These are phyloP conservation scores for Kewa caespitosa DNA, from an alignment of 179 eudicot genomes.

Conservation along the genomic window DNA sequence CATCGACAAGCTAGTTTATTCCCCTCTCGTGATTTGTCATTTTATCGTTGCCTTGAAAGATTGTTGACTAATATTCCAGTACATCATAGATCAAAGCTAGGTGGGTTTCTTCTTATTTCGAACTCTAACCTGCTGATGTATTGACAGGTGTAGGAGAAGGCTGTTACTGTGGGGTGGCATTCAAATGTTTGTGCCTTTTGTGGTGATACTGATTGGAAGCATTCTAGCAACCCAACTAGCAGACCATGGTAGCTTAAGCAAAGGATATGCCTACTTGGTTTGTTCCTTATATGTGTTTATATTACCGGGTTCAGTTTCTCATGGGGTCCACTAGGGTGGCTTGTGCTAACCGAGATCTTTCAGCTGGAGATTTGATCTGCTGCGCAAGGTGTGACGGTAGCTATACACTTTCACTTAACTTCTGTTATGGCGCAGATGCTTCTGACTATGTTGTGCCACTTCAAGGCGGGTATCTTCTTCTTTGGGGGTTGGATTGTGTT, in stretches of 20 bases:
- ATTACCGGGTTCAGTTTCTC: slow-evolving; percentile 26
- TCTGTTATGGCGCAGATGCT: slow-evolving; percentile 30
- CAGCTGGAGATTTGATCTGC: slow-evolving; percentile 28
- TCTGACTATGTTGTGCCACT: slow-evolving; percentile 30
- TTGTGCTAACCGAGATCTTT: slow-evolving; percentile 32
- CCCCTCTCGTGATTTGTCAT: too few relatives aligned
- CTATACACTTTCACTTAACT: slow-evolving; percentile 28
- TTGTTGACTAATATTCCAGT: too few relatives aligned
- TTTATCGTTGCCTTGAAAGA: too few relatives aligned
- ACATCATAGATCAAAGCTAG: slow-evolving; percentile 31
- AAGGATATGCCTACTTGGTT: slow-evolving; percentile 30
- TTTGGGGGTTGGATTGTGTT: slow-evolving; percentile 33
- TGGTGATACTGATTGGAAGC: slow-evolving; percentile 24
- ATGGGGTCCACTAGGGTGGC: slow-evolving; percentile 39
- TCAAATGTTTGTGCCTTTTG: slow-evolving; percentile 26
- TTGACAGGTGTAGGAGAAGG: slow-evolving; percentile 31
- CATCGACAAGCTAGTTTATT: too few relatives aligned
- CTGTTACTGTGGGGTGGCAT: slow-evolving; percentile 32
- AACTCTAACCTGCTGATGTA: too few relatives aligned
- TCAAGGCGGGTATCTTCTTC: slow-evolving; percentile 33
- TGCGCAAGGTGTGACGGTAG: slow-evolving; percentile 32
- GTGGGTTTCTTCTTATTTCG: too few relatives aligned
- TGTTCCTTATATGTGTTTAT: slow-evolving; percentile 29
- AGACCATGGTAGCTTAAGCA: slow-evolving; percentile 26
- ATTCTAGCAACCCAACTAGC: slow-evolving; percentile 27